Evolutionary conservation across 169 alveolate species (phyloP), one percentile per base, ranked within the genome.

Genomic region (Eimeria zaria): DNA sequence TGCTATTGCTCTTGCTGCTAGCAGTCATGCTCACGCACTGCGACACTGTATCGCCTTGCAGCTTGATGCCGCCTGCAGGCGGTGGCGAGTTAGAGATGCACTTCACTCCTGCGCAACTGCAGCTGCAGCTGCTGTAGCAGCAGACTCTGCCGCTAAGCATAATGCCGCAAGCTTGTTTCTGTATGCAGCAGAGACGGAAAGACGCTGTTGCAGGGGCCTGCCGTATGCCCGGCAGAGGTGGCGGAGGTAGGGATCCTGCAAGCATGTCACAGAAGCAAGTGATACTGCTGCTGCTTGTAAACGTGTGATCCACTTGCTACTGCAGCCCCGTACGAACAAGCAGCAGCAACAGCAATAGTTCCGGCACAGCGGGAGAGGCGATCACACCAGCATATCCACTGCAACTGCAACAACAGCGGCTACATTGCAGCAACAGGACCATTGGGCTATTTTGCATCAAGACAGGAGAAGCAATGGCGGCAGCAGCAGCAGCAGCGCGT

Each of bases 121-220:
- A 33, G 51, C 36, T 41, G 85, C 85, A 22, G 85, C 60, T 0
- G 85, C 60, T 24, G 62, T 46, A 33, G 89, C 69, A 81, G 71
- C 89, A 46, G 51, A 11, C 41, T 7, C n/a, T 44, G 51, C 89
- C n/a, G 89, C 89, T 81, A 73, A 69, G 27, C 69, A 20, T 14
- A 14, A 30, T 51, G 89, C 71, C 7, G 67, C 64, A 44, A 81
- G 90, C n/a, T 51, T 46, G 41, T 58, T 84, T 27, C 80, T 55
- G 11, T 69, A 8, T 9, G 92, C 60, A 6, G 76, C 92, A 53
- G 60, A 33, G 39, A 39, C 58, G 14, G 58, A 16, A 27, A 16
- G 78, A 39, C 92, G 92, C 58, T 84, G 92, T 80, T 84, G 74
- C 78, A 84, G 74, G n/a, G 60, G 92, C 44, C 55, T 30, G 58